Evolutionary conservation across 768 basidiomycete genomes (phyloP), one percentile per base, ranked within the genome.

Genomic region (Mycena sanguinolenta): DNA sequence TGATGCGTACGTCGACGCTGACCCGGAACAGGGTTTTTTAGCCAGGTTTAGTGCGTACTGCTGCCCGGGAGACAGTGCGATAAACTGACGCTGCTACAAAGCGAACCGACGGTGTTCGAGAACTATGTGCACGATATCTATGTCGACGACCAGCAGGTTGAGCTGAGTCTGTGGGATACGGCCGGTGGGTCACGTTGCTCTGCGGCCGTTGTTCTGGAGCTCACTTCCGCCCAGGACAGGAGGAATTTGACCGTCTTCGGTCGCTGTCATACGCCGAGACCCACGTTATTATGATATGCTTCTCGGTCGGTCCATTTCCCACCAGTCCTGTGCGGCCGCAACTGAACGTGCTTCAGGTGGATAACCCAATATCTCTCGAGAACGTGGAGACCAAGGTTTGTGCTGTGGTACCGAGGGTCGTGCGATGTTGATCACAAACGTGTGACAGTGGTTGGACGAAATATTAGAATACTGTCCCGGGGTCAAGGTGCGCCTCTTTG

Each of bases 181-280:
- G 97, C 97, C 53, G 97, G 97, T 96, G 77, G 17, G 63, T 60
- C 65, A 46, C 65, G 46, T 55, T 25, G 39, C 4, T 34, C 32
- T 57, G 38, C 21, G 10, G 32, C 13, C 16, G 53, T 68, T 36
- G 49, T 49, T 54, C 68, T 34, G 73, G 72, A 19, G 32, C 63
- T 73, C 34, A 70, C 50, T 32, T 54, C 63, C 65, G 46, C 74
- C 61, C 82, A 96, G 95, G 95, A 50, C 96, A 97, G 81, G 96
- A 97, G 84, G 96, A 97, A 76, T 99, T 99, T 77, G 97, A 97
- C 78, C 86, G 96, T 53, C 83, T 99, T 65, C 89, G 97, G 55
- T 97, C 96, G 14, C 83, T 99, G n/a, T 95, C 94, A 42, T 99
- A 98, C 79, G 94, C 97, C 12, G 97, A 98, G 80, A 98, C 97